These are phyloP conservation scores for Septoria linicola DNA, from an alignment of 2,329 filamentous ascomycete genomes.

Conservation along the genomic window DNA sequence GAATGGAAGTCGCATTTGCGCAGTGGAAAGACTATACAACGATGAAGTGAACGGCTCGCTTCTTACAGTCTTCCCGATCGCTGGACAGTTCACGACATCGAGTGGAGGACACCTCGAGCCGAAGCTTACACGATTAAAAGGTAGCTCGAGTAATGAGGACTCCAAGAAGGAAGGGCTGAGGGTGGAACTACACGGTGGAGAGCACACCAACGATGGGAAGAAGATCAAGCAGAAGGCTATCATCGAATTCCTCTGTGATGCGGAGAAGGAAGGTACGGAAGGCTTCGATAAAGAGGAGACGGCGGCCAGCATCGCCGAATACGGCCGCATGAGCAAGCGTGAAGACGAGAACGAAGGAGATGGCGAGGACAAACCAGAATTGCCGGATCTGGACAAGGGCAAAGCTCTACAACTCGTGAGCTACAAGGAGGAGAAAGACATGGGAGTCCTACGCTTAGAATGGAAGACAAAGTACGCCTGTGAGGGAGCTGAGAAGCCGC, in stretches of 20 bases:
- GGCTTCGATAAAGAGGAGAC: constrained; percentile 62
- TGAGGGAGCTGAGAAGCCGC: constrained; percentile 54
- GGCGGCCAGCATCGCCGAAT: constrained; percentile 47
- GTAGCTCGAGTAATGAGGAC: constrained; percentile 63
- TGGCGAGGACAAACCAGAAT: constrained; percentile 36
- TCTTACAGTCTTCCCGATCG: constrained; percentile 66
- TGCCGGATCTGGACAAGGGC: constrained; percentile 49
- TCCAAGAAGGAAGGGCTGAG: constrained; percentile 69
- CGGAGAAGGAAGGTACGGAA: constrained; percentile 69
- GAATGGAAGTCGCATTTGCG: constrained; percentile 73
- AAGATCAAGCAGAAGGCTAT: constrained; percentile 74
- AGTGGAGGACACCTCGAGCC: constrained; percentile 64
- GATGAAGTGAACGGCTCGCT: constrained; percentile 51
- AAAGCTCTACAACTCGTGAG: constrained; percentile 73
- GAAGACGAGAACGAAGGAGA: constrained; percentile 40
- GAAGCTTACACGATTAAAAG: constrained; percentile 64
- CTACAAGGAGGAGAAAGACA: constrained; percentile 61
- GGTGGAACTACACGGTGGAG: constrained; percentile 63
- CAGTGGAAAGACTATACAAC: constrained; percentile 61
- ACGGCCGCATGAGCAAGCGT: constrained; percentile 51
- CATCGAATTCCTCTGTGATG: constrained; percentile 82
- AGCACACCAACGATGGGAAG: constrained; percentile 59
- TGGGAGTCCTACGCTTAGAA: constrained; percentile 68
- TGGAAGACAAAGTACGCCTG: constrained; percentile 91
- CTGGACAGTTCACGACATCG: constrained; percentile 63